Conservation (phyloP, 169 alveolate genomes). For the Plasmodium blacklocki region DNA sequence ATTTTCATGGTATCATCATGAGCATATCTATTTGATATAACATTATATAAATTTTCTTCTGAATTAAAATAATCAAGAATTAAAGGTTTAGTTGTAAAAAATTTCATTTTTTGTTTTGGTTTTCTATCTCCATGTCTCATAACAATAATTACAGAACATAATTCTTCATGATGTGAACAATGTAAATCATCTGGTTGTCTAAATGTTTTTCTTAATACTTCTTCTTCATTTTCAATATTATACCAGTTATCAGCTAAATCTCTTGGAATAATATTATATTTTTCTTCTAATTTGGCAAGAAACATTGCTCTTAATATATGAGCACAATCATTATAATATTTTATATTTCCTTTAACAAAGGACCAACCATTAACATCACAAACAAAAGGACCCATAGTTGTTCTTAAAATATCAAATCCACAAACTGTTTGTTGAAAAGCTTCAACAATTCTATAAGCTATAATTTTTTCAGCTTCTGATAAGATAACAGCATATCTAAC, state of each 20-base stretch:
- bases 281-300: slow-evolving; percentile 81
- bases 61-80: slow-evolving; percentile 86
- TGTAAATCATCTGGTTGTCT: slow-evolving; percentile 79
- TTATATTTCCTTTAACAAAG: slow-evolving; percentile 95
- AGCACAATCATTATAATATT: slow-evolving; percentile 96
- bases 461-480: slow-evolving; percentile 94
- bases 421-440: slow-evolving; percentile 95
- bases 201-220: slow-evolving; percentile 79
- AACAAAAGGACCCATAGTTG: slow-evolving; percentile 93
- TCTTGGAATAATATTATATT: slow-evolving; percentile 80
- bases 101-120: slow-evolving; percentile 97
- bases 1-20: slow-evolving; percentile 19
- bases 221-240: slow-evolving; percentile 79
- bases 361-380: slow-evolving; percentile 99
- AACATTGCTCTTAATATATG: slow-evolving; percentile 86
- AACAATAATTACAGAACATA: slow-evolving; percentile 96
- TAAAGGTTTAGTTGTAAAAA: slow-evolving; percentile 88
- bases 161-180: slow-evolving; percentile 89
- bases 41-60: slow-evolving; percentile 59
- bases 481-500: slow-evolving; percentile 96
- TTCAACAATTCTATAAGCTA: slow-evolving; percentile 94
- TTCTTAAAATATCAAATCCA: slow-evolving; percentile 95
- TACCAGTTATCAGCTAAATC: slow-evolving; percentile 81
- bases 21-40: slow-evolving; percentile 13
- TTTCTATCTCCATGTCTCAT: slow-evolving; percentile 98